Evolutionary conservation across 2,329 filamentous ascomycete genomes (phyloP), one percentile per base, ranked within the genome.

Genomic region (Cadophora sp.): DNA sequence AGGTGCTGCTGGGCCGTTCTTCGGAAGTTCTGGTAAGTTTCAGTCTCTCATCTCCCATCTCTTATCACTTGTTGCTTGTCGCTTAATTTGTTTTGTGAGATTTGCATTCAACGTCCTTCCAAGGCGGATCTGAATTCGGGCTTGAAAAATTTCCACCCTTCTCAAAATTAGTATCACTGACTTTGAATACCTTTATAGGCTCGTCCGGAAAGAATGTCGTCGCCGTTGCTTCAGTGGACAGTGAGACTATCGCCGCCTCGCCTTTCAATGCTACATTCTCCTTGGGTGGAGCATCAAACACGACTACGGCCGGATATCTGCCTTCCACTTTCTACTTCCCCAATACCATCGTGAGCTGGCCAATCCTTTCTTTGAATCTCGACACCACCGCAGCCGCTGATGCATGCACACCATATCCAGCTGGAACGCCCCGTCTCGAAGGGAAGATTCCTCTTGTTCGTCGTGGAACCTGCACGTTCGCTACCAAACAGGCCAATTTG

Each of bases 391-490:
- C 16, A 8, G 14, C 58, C 13, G 58, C 41, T 30, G 58, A 60
- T 33, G 58, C 58, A 18, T 60, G 58, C 30, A 30, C 14, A 8
- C 58, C 58, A 11, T 60, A 47, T 18, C 41, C 58, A 18, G 22
- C 39, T 7, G 43, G 27, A 18, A 60, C 39, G 18, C 39, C 20
- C 7, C 11, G 58, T n/a, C 58, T 60, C 5, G 22, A 60, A 24
- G 58, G 58, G 5, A 27, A 30, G 7, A 60, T 60, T 20, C 58
- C 58, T 30, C 27, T 60, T 41, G 58, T 60, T n/a, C 33, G 58
- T 47, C 39, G 58, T 48, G 58, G 58, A 45, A 60, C 58, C n/a
- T 60, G 58, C 24, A 60, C 58, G 18, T 60, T 60, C 13, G 41
- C 58, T 9, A 48, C 43, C 33, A 60, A 60, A 18, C 58, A 60